Base-by-base conservation (phyloP, 2,329 filamentous ascomycete genomes). In the Dothidotthia symphoricarpi region DNA sequence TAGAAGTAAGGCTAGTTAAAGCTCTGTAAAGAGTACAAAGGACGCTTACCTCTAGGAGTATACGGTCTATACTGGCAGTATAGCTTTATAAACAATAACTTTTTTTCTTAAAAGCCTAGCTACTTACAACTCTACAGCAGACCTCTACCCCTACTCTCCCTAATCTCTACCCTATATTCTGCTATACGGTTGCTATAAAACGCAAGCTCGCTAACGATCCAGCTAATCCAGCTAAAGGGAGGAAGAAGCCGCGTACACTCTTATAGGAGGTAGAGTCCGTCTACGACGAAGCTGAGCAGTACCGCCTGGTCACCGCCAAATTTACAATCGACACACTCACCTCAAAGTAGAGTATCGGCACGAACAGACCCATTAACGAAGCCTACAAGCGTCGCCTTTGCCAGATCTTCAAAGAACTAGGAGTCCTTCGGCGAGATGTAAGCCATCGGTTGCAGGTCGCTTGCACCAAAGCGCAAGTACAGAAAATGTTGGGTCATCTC, bases 401-500 rank as follows among this genome's bases (percentile, higher is more conserved):
- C 36, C n/a, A 39, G 31, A 39, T 38, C 8, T 38, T 32, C 16
- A 16, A 38, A 6, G 11, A 38, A 13, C 22, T 16, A 32, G 36
- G 36, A 24, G 36, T 39, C 32, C 31, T 39, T 39, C 16, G 15
- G 13, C n/a, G 13, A 39, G 36, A 33, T 16, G 15, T 1, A 28
- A 39, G 36, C 30, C 11, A 39, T 16, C 11, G 15, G 16, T 25
- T 39, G 25, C 30, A 25, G 26, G 24, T 34, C 12, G 36, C 36
- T 24, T 39, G 25, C 36, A 22, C 36, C 26, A 28, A 38, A 11
- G 26, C 16, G 16, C 16, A 28, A 9, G 30, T 44, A 24, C 14
- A 39, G 14, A 16, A 36, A 25, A 36, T 51, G 33, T 31, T 51
- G 17, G 34, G 36, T 8, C 29, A 38, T 13, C 45, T 51, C 24